Conservation (phyloP, 164 flowering plant genomes). For the Warburgia ugandensis region DNA sequence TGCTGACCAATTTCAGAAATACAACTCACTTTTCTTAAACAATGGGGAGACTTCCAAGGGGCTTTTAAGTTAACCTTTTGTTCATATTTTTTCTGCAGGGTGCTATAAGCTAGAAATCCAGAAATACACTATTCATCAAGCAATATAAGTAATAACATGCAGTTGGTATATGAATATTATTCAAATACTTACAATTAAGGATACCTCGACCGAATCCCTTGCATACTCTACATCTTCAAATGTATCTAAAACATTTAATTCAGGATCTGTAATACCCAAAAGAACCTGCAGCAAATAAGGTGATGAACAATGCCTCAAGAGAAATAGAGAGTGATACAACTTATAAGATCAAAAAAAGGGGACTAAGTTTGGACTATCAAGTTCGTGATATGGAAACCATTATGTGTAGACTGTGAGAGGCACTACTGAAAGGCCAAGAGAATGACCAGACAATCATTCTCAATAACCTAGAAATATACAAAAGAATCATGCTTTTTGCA, state of each 20-base stretch:
- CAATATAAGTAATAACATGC: not conserved
- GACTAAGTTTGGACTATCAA: not conserved
- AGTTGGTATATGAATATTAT: not conserved
- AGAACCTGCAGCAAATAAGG: slow-evolving; percentile 45
- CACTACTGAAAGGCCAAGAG: too few relatives aligned
- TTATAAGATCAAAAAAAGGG: not conserved
- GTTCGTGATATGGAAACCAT: too few relatives aligned
- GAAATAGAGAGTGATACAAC: not conserved
- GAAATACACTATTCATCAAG: too few relatives aligned
- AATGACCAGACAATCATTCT: too few relatives aligned
- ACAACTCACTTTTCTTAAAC: too few relatives aligned
- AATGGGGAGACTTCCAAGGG: not conserved
- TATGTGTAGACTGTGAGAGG: too few relatives aligned
- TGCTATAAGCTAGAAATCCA: not conserved
- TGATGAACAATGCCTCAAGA: not conserved
- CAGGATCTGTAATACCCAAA: slow-evolving; percentile 52
- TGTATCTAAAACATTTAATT: slow-evolving; percentile 54
- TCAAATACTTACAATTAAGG: slow-evolving; percentile 35
- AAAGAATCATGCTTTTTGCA: too few relatives aligned
- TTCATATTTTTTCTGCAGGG: not conserved
- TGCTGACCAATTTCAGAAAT: too few relatives aligned
- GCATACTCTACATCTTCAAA: slow-evolving; percentile 87
- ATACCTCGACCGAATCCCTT: slow-evolving; percentile 47
- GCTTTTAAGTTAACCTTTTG: not conserved
- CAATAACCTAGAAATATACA: too few relatives aligned